Evolutionary conservation across 306 rosid genomes (phyloP).

Genomic region (Sophora flavescens): DNA sequence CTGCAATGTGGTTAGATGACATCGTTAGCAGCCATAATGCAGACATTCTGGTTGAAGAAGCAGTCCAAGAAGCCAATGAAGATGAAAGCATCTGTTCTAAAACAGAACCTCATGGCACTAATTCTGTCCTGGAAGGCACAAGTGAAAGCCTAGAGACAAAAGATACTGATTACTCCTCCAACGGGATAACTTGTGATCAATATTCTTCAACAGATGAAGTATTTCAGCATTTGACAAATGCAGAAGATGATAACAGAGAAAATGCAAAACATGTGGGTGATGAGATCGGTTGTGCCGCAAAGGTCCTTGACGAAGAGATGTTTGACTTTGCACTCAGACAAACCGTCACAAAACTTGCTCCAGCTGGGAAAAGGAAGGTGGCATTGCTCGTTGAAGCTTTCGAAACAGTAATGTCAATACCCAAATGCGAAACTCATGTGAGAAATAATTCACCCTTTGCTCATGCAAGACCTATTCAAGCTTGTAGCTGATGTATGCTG

Average conservation of each 20-base stretch:
- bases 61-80: conserved; percentile 22
- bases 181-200: conserved; percentile 48
- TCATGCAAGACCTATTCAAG: conserved; percentile 67
- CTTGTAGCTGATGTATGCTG: conserved; percentile 61
- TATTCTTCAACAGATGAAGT: conserved; percentile 49
- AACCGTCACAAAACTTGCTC: conserved; percentile 75
- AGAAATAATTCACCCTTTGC: conserved; percentile 53
- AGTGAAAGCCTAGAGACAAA: conserved; percentile 41
- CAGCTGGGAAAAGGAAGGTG: conserved; percentile 83
- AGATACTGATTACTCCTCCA: conserved; percentile 40
- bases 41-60: conserved; percentile 35
- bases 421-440: conserved; percentile 53
- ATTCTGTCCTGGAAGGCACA: conserved; percentile 40
- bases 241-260: conserved; percentile 44
- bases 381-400: conserved; percentile 92
- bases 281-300: conserved; percentile 27
- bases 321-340: conserved; percentile 76
- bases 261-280: conserved; percentile 41
- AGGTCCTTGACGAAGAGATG: conserved; percentile 49
- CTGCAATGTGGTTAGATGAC: conserved; percentile 42
- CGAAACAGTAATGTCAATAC: conserved; percentile 71
- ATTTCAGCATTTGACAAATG: conserved; percentile 41
- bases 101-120: conserved; percentile 34
- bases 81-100: conserved; percentile 46
- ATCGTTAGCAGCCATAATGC: conserved; percentile 35